A percentile compares a stretch with the other conserved stretches of the same genome.
phyloP scores from a whole-genome alignment of 805 yeast species.

The Pichia manshurica region DNA sequence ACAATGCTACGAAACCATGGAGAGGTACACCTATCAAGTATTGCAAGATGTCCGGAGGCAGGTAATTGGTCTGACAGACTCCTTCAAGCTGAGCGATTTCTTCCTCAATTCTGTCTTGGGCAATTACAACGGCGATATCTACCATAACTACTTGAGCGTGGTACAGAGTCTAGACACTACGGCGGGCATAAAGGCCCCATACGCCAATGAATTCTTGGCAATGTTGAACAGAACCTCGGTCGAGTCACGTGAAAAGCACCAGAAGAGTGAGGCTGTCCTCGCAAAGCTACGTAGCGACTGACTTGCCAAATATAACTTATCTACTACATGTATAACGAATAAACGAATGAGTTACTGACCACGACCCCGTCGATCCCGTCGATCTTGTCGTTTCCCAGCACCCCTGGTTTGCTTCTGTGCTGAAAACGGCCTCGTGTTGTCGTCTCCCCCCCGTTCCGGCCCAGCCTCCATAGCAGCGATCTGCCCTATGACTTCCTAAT shows the following conservation, averaged over 20 bases:
- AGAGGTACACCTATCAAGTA: slow-evolving; percentile 39
- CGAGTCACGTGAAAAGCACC: slow-evolving; percentile 30
- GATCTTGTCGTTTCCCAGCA: too few species aligned
- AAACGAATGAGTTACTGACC: too few species aligned
- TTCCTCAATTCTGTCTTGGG: slow-evolving; percentile 82
- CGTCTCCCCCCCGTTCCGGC: too few species aligned
- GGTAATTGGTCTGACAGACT: slow-evolving; percentile 74
- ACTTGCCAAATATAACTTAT: too few species aligned
- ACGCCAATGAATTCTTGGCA: slow-evolving; percentile 36
- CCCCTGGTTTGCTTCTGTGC: too few species aligned
- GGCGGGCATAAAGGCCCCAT: slow-evolving; percentile 49
- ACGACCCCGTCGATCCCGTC: too few species aligned
- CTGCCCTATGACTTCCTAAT: too few species aligned
- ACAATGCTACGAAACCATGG: slow-evolving; percentile 37
- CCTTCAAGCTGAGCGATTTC: slow-evolving; percentile 76
- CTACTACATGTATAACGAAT: too few species aligned
- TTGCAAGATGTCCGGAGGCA: slow-evolving; percentile 54
- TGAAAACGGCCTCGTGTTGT: too few species aligned
- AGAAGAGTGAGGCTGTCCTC: slow-evolving; percentile 21
- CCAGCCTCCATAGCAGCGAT: too few species aligned
- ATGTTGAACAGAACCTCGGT: slow-evolving; percentile 35
- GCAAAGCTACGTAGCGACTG: slow-evolving; percentile 13
- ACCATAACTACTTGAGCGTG: slow-evolving; percentile 63
- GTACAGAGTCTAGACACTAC: slow-evolving; percentile 49
- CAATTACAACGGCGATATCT: slow-evolving; percentile 72